Conservation (phyloP, 768 basidiomycete species). For the Amanita molliuscula region DNA sequence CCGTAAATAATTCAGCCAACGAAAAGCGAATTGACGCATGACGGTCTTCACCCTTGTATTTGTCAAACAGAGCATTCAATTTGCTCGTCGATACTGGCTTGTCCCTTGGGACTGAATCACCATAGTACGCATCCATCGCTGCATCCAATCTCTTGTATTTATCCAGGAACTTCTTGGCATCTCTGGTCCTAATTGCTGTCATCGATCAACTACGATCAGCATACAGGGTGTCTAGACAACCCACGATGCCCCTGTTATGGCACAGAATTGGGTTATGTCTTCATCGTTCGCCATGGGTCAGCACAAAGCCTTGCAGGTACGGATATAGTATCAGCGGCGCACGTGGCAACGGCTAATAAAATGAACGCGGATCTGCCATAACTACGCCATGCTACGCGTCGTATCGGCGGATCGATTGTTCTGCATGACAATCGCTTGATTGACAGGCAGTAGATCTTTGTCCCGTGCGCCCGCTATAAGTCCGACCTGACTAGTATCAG, state of each 20-base stretch:
- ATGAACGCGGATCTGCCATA: background rate
- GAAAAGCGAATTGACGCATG: background rate
- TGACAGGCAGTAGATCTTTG: background rate
- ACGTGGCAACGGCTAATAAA: background rate
- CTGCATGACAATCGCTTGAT: too few species aligned
- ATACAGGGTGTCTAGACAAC: constrained; percentile 17
- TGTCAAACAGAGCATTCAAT: constrained; percentile 48
- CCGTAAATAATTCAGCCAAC: background rate
- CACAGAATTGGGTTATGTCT: constrained; percentile 47
- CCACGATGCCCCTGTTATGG: constrained; percentile 63
- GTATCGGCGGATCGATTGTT: background rate
- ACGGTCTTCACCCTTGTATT: constrained; percentile 47
- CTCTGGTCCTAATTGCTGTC: constrained; percentile 28
- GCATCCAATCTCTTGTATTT: constrained; percentile 59
- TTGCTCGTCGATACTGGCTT: constrained; percentile 40
- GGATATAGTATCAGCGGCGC: background rate
- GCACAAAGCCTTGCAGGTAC: background rate
- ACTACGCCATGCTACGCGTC: background rate
- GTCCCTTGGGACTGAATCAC: constrained; percentile 28
- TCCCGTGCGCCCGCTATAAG: background rate
- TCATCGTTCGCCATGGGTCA: constrained; percentile 33
- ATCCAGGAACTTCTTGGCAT: constrained; percentile 61
- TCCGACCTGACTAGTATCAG: background rate
- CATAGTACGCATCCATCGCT: constrained; percentile 69
- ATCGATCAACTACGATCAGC: constrained; percentile 19